These are phyloP conservation scores for Eucalyptus tenuipes DNA, from an alignment of 345 rosid species.

Conservation along the genomic window DNA sequence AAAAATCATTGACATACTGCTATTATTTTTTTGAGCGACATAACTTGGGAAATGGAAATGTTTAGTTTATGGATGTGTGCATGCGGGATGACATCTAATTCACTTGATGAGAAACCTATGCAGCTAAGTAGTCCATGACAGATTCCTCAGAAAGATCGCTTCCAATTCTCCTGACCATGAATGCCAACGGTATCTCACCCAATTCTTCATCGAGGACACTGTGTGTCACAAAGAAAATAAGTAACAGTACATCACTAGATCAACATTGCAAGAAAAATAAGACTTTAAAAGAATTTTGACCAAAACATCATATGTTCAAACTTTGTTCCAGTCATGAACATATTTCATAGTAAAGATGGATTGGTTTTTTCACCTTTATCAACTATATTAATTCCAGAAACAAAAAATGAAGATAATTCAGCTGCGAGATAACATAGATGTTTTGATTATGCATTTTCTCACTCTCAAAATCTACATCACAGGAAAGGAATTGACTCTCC, in stretches of 20 bases:
- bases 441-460: not conserved
- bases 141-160: conserved; percentile 29
- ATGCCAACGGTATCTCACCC: conserved; percentile 84
- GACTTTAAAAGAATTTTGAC: not conserved
- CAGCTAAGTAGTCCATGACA: conserved; percentile 41
- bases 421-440: not conserved
- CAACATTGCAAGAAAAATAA: not conserved
- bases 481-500: not conserved
- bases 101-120: conserved; percentile 26
- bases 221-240: not conserved
- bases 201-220: conserved; percentile 38
- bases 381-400: not conserved
- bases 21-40: not conserved
- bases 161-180: conserved; percentile 46
- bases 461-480: not conserved
- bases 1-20: not conserved
- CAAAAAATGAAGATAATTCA: not conserved
- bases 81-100: not conserved
- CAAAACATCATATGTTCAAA: not conserved
- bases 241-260: not conserved
- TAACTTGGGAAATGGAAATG: not conserved
- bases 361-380: not conserved
- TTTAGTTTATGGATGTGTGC: not conserved
- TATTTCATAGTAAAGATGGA: not conserved
- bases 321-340: not conserved